A percentile compares a stretch with the other conserved stretches of the same genome.
Evolutionary conservation across 768 basidiomycete species (phyloP).

Genomic region (Suillus cothurnatus): DNA sequence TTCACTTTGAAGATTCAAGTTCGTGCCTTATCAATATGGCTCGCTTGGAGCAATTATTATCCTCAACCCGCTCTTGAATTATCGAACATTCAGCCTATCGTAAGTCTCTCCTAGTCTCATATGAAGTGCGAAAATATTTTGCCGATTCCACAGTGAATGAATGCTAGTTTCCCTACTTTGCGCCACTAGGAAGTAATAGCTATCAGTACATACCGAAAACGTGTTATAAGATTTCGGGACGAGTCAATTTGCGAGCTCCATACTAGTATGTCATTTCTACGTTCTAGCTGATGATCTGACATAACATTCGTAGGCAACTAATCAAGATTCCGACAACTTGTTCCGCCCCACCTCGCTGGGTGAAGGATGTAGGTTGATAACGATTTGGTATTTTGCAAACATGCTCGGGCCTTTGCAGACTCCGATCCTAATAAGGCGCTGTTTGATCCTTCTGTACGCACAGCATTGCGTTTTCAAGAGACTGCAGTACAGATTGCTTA

Average conservation of each 20-base stretch:
- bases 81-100: too few species aligned
- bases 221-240: background rate
- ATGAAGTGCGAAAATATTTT: too few species aligned
- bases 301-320: background rate
- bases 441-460: background rate
- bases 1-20: too few species aligned
- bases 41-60: too few species aligned
- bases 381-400: background rate
- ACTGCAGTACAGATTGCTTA: too few species aligned
- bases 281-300: background rate
- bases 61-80: too few species aligned
- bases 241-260: too few species aligned
- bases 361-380: background rate
- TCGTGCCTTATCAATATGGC: too few species aligned
- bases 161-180: too few species aligned
- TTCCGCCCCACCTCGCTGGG: background rate
- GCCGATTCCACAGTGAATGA: too few species aligned
- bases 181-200: background rate
- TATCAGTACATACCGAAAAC: background rate
- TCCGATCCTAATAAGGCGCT: background rate
- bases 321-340: background rate
- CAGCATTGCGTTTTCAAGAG: background rate
- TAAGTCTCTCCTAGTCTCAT: too few species aligned
- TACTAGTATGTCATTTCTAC: background rate
- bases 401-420: background rate